Evolutionary conservation across 139 green algal genomes (phyloP), one percentile per base, ranked within the genome.

Genomic region (Chlorella sp.): DNA sequence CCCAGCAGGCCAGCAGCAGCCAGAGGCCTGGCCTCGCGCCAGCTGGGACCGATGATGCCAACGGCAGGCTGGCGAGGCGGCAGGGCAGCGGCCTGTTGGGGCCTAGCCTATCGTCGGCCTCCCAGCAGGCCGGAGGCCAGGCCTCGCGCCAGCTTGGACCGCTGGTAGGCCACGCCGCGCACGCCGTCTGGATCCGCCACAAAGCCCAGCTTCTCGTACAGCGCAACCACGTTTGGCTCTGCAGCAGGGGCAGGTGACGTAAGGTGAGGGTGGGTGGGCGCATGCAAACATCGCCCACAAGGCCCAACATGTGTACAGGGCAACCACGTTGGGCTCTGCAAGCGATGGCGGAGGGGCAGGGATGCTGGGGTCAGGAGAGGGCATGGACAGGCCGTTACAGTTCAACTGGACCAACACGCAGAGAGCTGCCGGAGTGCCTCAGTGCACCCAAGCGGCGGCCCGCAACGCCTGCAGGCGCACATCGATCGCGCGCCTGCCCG

Each of bases 161-260:
- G 51, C 78, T 93, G 88, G 80, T 96, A 98, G 20, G 94, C 94
- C 91, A 98, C 94, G 48, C 95, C 95, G 58, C 87, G 89, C 54
- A 97, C 91, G 46, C 89, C 92, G 22, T 93, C 70, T 26, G 92
- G 92, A 69, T 96, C 95, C 0, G 90, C 89, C 73, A 93, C 89
- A 83, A 95, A 98, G 3, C 95, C 95, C 62, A 98, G 87, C 87
- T 94, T 95, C 84, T 97, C 92, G 73, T 98, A 98, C 73, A 98
- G 30, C 4, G 80, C 85, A 4, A 98, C 92, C 26, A 98, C 95
- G 43, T 90, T 85, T 1, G 89, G 92, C 73, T 94, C 92, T 77
- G 91, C 83, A 87, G n/a, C n/a, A n/a, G n/a, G 14, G 38, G 68
- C 17, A 51, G 54, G 41, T n/a, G n/a, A n/a, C 36, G 44, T 2